Base-by-base conservation (phyloP, 768 basidiomycete species). In the Tylopilus sp. region DNA sequence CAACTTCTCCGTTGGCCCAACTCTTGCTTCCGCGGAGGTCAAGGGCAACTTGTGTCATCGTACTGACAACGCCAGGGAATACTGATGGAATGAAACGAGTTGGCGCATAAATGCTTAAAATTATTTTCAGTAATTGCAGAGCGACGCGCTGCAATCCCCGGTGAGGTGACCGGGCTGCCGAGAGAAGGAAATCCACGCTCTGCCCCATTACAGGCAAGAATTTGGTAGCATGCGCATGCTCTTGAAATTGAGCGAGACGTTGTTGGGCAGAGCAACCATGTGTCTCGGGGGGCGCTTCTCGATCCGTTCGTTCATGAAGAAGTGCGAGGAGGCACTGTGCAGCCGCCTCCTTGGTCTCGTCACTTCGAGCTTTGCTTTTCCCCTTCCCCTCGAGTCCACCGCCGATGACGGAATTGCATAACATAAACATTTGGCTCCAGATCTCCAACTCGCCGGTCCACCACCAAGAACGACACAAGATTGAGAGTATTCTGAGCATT, bases 351-450 rank as follows among this genome's bases (percentile, higher is more conserved):
- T 85, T 86, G 10, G 89, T 85, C 66, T 97, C 93, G 45, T 95
- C 92, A 54, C 86, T 85, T 41, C 88, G 76, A 30, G 73, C 75
- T 63, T 79, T 86, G 15, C 69, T 77, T 62, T 84, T 88, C n/a
- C 79, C 83, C 65, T 82, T 90, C 21, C 73, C 75, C 49, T 83
- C 86, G 9, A 86, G 71, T 13, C 81, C 79, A 20, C 83, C 79
- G 18, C 83, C 83, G 6, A 89, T 66, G 28, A 87, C 73, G 15
- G 85, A 79, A 31, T 80, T 79, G 56, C 76, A 86, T 15, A 91
- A 73, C 74, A 84, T 86, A 66, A 95, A 90, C 22, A 93, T 71
- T 61, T 97, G 92, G 62, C 88, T 85, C 93, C 93, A 95, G 23
- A 82, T 68, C 48, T 74, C 74, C 33, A 80, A 44, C 41, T 91